Evolutionary conservation across 179 eudicot genomes (phyloP), one percentile per base, ranked within the genome.

Genomic region (Silene coronaria): DNA sequence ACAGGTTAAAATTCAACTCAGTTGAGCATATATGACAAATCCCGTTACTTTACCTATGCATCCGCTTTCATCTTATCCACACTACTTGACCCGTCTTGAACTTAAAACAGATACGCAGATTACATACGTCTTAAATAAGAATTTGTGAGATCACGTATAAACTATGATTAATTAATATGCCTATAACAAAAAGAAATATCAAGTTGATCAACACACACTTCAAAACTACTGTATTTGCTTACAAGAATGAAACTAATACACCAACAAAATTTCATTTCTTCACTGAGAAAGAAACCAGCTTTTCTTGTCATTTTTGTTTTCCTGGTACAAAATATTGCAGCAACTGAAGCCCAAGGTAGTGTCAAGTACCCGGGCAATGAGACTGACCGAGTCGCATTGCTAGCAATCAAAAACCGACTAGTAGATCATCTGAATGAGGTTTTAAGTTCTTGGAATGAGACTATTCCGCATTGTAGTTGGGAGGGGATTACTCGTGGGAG

Each of bases 381-480:
- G 17, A 46, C 73, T 6, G 73, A 76, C 64, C 76, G 14, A 7
- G 7, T 71, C 14, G 77, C 80, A 3, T 42, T 79, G 28, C 38
- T 79, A 51, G 71, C 75, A 3, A 67, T 79, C 28, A 75, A 67
- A 42, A 70, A 72, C 22, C 48, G 71, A 21, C 76, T 79, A 12
- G 14, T 9, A 26, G 27, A 55, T 23, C 75, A 62, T 30, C 30
- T 70, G n/a, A 17, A 46, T 4, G 30, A 23, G 24, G 70, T 77
- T 12, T 16, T 77, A 11, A 21, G 22, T 32, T 77, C 79, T 0
- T 77, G 79, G 79, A 77, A 70, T 46, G 62, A 67, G 13, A 66
- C 80, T 1, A 7, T 62, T 38, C 79, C 75, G 30, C 30, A 67
- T 14, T 81, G 84, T 71, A 3, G 46, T 0, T 81, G 84, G 84